Evolutionary conservation across 1,284 basidiomycete genomes (phyloP).

Genomic region (Heterobasidion annosum): DNA sequence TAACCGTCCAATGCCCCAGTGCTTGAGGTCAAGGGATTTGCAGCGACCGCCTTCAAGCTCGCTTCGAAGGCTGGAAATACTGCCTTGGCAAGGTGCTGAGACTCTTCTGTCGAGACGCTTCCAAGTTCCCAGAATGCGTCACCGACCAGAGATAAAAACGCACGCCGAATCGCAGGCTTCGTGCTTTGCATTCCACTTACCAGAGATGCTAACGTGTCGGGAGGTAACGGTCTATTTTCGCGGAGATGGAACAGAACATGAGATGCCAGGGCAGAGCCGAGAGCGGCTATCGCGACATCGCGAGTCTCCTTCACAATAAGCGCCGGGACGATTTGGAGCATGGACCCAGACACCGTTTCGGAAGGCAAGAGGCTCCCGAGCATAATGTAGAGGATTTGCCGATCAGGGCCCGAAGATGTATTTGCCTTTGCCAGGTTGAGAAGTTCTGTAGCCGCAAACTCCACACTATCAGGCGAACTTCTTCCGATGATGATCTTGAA

Average conservation of each 20-base stretch:
- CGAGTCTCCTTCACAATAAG: constrained; percentile 75
- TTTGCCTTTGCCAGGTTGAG: constrained; percentile 68
- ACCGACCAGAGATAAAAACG: constrained; percentile 25
- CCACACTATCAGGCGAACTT: constrained; percentile 22
- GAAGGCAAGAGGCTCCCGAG: constrained; percentile 48
- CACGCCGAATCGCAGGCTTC: constrained; percentile 26
- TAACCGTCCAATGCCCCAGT: constrained; percentile 80
- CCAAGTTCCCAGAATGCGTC: constrained; percentile 25
- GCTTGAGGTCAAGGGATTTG: constrained; percentile 46
- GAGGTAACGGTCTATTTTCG: constrained; percentile 29
- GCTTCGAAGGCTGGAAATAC: constrained; percentile 58
- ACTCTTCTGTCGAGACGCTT: constrained; percentile 26
- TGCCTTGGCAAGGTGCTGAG: constrained; percentile 38
- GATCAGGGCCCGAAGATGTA: constrained; percentile 81
- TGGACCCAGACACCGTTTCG: constrained; percentile 35
- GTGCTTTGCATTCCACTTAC: constrained; percentile 59
- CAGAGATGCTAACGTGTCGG: constrained; percentile 39
- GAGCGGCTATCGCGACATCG: constrained; percentile 49
- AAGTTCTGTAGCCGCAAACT: constrained; percentile 53
- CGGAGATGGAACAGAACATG: constrained; percentile 54
- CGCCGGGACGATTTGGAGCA: constrained; percentile 47
- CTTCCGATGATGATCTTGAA: constrained; percentile 47
- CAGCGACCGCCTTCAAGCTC: constrained; percentile 56
- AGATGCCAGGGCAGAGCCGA: constrained; percentile 43
- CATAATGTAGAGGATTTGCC: constrained; percentile 81